A percentile compares a stretch with the other conserved stretches of the same genome.
phyloP scores from a whole-genome alignment of 192 early-diverging fungal genomes.

The Coemansia sp. region DNA sequence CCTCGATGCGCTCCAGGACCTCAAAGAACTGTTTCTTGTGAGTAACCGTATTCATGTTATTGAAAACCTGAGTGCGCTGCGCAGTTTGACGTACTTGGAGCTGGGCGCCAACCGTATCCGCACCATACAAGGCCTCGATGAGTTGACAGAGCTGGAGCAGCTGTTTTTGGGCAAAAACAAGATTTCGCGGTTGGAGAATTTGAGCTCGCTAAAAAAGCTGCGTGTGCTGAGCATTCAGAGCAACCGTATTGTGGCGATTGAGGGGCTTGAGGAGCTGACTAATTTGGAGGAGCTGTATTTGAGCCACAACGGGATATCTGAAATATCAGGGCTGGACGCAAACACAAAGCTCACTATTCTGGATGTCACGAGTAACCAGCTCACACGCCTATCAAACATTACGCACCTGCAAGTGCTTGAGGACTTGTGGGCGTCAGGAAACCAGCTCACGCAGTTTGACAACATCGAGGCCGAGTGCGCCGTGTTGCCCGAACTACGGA shows the following conservation, averaged over 20 bases:
- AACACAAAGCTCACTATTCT: conserved; percentile 74
- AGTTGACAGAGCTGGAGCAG: conserved; percentile 77
- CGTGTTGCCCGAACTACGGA: conserved; percentile 62
- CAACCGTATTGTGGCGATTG: conserved; percentile 79
- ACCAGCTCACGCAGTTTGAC: conserved; percentile 73
- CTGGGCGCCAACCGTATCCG: conserved; percentile 94
- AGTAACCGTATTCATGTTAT: conserved; percentile 89
- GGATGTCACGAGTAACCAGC: conserved; percentile 83
- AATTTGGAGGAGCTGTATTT: conserved; percentile 89
- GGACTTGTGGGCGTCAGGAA: conserved; percentile 90
- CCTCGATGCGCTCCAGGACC: conserved; percentile 58
- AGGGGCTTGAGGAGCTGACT: conserved; percentile 67
- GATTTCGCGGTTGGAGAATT: conserved; percentile 74
- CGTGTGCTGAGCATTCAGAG: conserved; percentile 77
- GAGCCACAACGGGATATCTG: conserved; percentile 83
- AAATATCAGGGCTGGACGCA: conserved; percentile 75
- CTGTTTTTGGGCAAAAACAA: conserved; percentile 99
- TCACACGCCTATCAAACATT: conserved; percentile 73
- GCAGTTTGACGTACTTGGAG: conserved; percentile 79
- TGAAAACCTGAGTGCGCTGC: conserved; percentile 66
- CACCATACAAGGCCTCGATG: conserved; percentile 80
- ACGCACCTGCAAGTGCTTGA: conserved; percentile 66
- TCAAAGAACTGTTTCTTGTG: conserved; percentile 86
- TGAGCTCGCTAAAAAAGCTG: conserved; percentile 64
- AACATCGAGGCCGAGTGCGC: conserved; percentile 71